Evolutionary conservation across 225 moss, liverwort and hornwort genomes (phyloP), one percentile per base, ranked within the genome.

Genomic region (Anthoceros angustus): DNA sequence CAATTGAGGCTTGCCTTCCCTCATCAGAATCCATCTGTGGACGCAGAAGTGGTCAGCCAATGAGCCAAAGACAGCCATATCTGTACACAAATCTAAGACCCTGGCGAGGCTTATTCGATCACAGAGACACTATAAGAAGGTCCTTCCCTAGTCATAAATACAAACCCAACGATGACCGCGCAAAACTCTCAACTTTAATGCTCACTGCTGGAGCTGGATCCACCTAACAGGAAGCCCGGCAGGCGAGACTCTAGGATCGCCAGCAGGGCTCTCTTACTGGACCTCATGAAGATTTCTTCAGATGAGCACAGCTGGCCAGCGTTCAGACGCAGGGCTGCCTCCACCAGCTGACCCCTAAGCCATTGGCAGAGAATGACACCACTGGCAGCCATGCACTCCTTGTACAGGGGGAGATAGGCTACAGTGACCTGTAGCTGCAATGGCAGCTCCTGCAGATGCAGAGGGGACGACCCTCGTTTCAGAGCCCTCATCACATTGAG

Each of bases 321-420:
- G 61, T 77, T 73, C 18, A 98, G 84, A 45, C 87, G 82, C 25
- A 84, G 42, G 50, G 78, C 78, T 42, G 95, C 95, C 72, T 91
- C 95, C 23, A 91, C 91, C 16, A 95, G 80, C 71, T 95, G 95
- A n/a, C 95, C 95, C 74, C 91, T 72, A 10, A 95, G 84, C 88
- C 91, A 88, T 16, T 95, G 95, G 24, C 90, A 91, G n/a, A 95
- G 85, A 67, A 91, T 86, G n/a, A 91, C 80, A 25, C 95, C 95
- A 74, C 78, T 84, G 16, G 85, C 77, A 55, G 80, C 78, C 39
- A 82, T 77, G 43, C 91, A 91, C 66, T 95, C 86, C 71, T 87
- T 95, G 70, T 95, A 95, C 41, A 95, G 79, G 8, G 95, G 91
- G 41, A 98, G 76, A 64, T 98, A 91, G 9, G 95, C 95, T 66